Percentiles rank a stretch among this genome's conserved stretches.
These are phyloP conservation scores for Leccinum broughii DNA, from an alignment of 768 basidiomycete genomes.

Conservation along the genomic window DNA sequence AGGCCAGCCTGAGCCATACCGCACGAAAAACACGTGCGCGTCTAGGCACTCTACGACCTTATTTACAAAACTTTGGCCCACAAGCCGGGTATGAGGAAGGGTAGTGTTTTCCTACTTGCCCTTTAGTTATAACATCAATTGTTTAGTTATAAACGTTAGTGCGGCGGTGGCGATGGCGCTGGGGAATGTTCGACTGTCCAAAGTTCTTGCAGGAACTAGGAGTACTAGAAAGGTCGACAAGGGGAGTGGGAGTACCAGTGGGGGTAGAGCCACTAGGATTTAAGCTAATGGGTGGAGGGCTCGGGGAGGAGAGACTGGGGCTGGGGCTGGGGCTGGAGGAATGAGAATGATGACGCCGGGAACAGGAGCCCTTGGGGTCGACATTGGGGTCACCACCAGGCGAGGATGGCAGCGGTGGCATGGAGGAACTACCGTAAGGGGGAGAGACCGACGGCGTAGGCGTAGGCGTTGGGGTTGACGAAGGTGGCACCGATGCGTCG, in stretches of 20 bases:
- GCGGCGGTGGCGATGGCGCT: slow-evolving; percentile 7
- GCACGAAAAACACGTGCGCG: background rate
- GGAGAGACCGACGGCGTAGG: background rate
- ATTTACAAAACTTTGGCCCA: background rate
- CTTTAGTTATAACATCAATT: background rate
- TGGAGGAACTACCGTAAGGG: background rate
- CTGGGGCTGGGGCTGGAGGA: background rate
- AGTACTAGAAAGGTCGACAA: background rate
- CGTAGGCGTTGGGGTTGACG: background rate
- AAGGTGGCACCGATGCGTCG: background rate
- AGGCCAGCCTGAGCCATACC: background rate
- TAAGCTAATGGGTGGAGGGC: background rate
- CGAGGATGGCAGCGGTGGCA: background rate
- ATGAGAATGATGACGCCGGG: background rate
- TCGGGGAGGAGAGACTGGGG: background rate
- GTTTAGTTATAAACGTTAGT: background rate
- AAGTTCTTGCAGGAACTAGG: background rate
- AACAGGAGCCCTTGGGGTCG: no score
- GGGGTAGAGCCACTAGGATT: background rate
- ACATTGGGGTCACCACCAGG: background rate
- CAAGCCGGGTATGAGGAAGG: background rate
- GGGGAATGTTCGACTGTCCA: background rate
- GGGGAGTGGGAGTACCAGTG: background rate
- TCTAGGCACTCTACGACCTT: background rate
- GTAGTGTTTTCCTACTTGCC: background rate